phyloP scores from a whole-genome alignment of 2,329 filamentous ascomycete species.

The Neopestalotiopsis rosae region DNA sequence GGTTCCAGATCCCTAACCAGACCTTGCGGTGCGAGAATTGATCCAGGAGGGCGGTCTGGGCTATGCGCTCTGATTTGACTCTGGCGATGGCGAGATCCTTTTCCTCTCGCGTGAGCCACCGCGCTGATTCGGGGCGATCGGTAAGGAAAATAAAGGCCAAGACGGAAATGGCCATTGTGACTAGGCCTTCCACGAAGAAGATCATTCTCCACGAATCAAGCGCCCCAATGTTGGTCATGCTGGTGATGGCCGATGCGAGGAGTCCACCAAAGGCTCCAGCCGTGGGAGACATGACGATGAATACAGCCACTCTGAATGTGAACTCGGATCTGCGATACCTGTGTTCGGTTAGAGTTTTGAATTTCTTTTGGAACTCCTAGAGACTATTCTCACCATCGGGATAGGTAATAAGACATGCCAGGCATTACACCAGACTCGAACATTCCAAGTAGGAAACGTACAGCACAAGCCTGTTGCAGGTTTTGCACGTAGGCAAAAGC shows the following conservation, averaged over 20 bases:
- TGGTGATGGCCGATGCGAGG: slow-evolving; percentile 68
- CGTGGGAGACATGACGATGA: slow-evolving; percentile 73
- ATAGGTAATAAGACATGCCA: slow-evolving; percentile 76
- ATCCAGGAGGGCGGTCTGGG: slow-evolving; percentile 67
- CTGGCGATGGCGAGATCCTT: slow-evolving; percentile 70
- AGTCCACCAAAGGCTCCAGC: slow-evolving; percentile 76
- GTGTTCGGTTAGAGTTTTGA: background rate
- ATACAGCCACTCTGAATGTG: slow-evolving; percentile 69
- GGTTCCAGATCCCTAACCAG: slow-evolving; percentile 66
- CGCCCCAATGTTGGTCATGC: slow-evolving; percentile 55
- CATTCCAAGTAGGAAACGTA: slow-evolving; percentile 70
- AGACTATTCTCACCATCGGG: slow-evolving; percentile 55
- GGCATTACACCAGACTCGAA: slow-evolving; percentile 79
- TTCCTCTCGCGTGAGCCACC: slow-evolving; percentile 69
- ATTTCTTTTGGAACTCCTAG: background rate
- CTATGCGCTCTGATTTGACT: slow-evolving; percentile 71
- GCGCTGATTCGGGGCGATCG: slow-evolving; percentile 70
- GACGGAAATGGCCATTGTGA: slow-evolving; percentile 57
- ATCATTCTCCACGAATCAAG: slow-evolving; percentile 36
- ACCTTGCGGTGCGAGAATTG: slow-evolving; percentile 65
- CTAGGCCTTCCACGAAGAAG: slow-evolving; percentile 52
- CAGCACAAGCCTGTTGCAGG: slow-evolving; percentile 56
- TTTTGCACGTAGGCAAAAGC: slow-evolving; percentile 69
- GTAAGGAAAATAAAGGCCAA: slow-evolving; percentile 69
- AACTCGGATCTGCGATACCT: slow-evolving; percentile 70